Percentiles rank a stretch among this genome's conserved stretches.
Evolutionary conservation across 768 basidiomycete genomes (phyloP).

Genomic region (Amanita rimosa): DNA sequence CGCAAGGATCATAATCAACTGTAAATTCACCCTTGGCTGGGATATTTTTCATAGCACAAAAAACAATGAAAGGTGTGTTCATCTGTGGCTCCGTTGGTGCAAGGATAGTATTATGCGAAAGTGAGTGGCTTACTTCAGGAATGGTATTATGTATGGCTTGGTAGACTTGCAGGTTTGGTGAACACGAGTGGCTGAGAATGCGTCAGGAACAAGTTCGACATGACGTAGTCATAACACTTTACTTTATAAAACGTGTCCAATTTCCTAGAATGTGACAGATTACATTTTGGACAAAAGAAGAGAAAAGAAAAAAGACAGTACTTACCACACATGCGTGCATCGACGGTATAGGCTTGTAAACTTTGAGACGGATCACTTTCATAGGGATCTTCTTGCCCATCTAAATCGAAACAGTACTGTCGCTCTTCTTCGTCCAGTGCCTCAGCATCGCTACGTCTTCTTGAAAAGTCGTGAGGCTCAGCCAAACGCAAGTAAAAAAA

Average conservation of each 20-base stretch:
- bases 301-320: neutral
- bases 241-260: constrained; percentile 73
- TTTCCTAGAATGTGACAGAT: constrained; percentile 37
- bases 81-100: constrained; percentile 22
- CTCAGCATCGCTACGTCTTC: constrained; percentile 31
- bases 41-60: constrained; percentile 39
- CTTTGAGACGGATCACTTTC: constrained; percentile 15
- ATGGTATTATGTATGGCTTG: constrained; percentile 54
- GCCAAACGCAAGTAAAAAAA: neutral
- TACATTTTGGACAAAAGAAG: neutral
- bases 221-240: constrained; percentile 13
- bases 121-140: constrained; percentile 28
- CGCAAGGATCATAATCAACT: constrained; percentile 49
- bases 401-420: constrained; percentile 53
- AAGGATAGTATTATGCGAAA: neutral
- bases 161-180: constrained; percentile 45
- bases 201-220: neutral
- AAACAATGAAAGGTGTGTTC: constrained; percentile 52
- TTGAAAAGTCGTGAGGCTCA: constrained; percentile 10
- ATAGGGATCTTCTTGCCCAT: constrained; percentile 34
- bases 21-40: constrained; percentile 43
- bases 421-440: constrained; percentile 22
- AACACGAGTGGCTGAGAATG: constrained; percentile 49
- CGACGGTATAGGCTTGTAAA: constrained; percentile 38
- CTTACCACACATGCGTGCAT: constrained; percentile 41